Conservation (phyloP, 305 asterid genomes). For the Plantago coronopus region DNA sequence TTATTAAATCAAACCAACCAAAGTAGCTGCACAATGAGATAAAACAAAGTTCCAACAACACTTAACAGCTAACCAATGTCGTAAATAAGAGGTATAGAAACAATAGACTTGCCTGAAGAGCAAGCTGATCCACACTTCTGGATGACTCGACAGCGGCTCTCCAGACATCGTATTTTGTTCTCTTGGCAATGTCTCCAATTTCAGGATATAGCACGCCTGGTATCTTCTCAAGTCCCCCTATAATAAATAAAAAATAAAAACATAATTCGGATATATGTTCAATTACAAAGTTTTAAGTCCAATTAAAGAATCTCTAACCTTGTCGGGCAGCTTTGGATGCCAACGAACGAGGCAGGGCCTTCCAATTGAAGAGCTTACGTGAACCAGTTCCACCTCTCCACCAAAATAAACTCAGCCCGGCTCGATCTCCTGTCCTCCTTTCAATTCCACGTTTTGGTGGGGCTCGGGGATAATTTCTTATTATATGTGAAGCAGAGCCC, state of each 20-base stretch:
- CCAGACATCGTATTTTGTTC: conserved; percentile 73
- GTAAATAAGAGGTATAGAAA: conserved; percentile 15
- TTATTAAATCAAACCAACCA: not conserved
- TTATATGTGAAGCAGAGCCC: conserved; percentile 77
- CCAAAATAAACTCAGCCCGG: conserved; percentile 80
- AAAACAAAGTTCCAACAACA: too few species aligned
- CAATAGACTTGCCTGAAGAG: conserved; percentile 63
- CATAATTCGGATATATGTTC: conserved; percentile 25
- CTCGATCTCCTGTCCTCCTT: conserved; percentile 45
- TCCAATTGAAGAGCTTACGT: conserved; percentile 71
- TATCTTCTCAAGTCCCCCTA: conserved; percentile 86
- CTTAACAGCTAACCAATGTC: conserved; percentile 11
- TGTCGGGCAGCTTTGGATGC: conserved; percentile 89
- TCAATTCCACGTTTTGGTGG: conserved; percentile 53
- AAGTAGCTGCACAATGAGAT: too few species aligned
- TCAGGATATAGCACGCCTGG: conserved; percentile 76
- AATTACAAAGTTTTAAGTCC: conserved; percentile 18
- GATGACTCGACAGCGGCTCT: conserved; percentile 87
- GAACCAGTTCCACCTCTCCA: conserved; percentile 96
- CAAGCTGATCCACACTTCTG: conserved; percentile 73
- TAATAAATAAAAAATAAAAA: conserved; percentile 27
- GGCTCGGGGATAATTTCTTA: conserved; percentile 43
- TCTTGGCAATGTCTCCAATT: conserved; percentile 66
- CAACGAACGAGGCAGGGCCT: conserved; percentile 70
- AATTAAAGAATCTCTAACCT: conserved; percentile 46